Conservation (phyloP, 805 yeast species). For the Suhomyces vadensis region DNA sequence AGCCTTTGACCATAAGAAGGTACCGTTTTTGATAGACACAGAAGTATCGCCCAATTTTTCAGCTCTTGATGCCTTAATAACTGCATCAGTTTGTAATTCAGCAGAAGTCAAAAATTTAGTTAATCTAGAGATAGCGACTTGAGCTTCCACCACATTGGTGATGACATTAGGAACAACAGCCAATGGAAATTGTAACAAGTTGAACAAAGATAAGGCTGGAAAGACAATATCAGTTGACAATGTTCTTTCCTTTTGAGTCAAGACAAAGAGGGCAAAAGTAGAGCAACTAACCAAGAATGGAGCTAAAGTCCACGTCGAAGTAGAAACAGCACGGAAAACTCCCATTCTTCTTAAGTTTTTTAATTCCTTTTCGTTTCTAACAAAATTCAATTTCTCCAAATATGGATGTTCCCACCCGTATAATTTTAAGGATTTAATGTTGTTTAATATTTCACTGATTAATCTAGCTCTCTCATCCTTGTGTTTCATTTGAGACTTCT, state of each 20-base stretch:
- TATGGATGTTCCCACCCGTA: slow-evolving; percentile 97
- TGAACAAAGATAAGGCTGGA: slow-evolving; percentile 87
- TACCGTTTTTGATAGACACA: slow-evolving; percentile 61
- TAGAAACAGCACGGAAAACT: slow-evolving; percentile 64
- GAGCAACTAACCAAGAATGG: slow-evolving; percentile 89
- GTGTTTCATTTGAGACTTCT: slow-evolving; percentile 81
- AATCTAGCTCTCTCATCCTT: slow-evolving; percentile 92
- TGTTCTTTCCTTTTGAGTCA: slow-evolving; percentile 55
- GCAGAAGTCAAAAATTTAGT: slow-evolving; percentile 68
- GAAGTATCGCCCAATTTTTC: slow-evolving; percentile 64
- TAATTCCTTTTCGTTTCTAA: slow-evolving; percentile 87
- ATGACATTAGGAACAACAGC: slow-evolving; percentile 91
- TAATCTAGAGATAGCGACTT: slow-evolving; percentile 77
- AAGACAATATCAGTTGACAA: slow-evolving; percentile 88
- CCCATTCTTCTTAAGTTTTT: slow-evolving; percentile 75
- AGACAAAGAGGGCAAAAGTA: slow-evolving; percentile 81
- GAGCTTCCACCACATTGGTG: slow-evolving; percentile 83
- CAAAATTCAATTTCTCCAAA: slow-evolving; percentile 66
- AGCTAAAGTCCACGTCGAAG: slow-evolving; percentile 78
- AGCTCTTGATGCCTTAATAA: slow-evolving; percentile 52
- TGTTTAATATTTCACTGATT: slow-evolving; percentile 83
- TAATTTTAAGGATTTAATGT: slow-evolving; percentile 87
- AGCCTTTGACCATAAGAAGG: slow-evolving; percentile 76
- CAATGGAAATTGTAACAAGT: slow-evolving; percentile 85
- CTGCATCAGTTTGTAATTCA: slow-evolving; percentile 83